phyloP scores from a whole-genome alignment of 1,139 yeast genomes.

The Sugiyamaella xylanicola region DNA sequence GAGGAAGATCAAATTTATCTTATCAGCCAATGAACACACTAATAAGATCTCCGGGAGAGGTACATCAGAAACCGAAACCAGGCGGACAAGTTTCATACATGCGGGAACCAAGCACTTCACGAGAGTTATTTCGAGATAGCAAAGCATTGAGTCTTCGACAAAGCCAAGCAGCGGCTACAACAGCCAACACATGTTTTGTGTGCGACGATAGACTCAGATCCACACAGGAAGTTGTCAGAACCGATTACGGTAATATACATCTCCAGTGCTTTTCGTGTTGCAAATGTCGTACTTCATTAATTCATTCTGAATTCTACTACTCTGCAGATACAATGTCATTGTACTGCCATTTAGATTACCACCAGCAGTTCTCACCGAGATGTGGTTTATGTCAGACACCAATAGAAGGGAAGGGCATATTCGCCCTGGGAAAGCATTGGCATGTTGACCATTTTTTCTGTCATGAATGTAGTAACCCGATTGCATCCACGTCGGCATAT shows the following conservation, averaged over 20 bases:
- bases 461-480: conserved; percentile 38
- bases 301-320: conserved; percentile 40
- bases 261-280: conserved; percentile 40
- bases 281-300: conserved; percentile 37
- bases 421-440: conserved; percentile 40
- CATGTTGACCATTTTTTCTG: conserved; percentile 44
- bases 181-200: conserved; percentile 25
- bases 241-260: conserved; percentile 37
- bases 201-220: conserved; percentile 31
- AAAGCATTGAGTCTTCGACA: conserved; percentile 6
- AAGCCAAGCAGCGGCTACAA: neutral
- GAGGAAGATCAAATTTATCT: no score
- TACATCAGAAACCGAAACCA: no score
- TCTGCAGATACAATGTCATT: conserved; percentile 28
- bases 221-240: conserved; percentile 32
- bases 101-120: neutral
- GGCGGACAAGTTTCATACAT: no score
- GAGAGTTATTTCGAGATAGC: conserved; percentile 2
- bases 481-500: conserved; percentile 30
- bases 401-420: conserved; percentile 39
- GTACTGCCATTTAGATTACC: conserved; percentile 43
- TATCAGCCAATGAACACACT: no score
- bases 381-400: conserved; percentile 42
- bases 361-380: conserved; percentile 39
- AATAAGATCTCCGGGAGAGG: no score